These are phyloP conservation scores for Thelonectria discophora DNA, from an alignment of 2,329 filamentous ascomycete genomes.

Conservation along the genomic window DNA sequence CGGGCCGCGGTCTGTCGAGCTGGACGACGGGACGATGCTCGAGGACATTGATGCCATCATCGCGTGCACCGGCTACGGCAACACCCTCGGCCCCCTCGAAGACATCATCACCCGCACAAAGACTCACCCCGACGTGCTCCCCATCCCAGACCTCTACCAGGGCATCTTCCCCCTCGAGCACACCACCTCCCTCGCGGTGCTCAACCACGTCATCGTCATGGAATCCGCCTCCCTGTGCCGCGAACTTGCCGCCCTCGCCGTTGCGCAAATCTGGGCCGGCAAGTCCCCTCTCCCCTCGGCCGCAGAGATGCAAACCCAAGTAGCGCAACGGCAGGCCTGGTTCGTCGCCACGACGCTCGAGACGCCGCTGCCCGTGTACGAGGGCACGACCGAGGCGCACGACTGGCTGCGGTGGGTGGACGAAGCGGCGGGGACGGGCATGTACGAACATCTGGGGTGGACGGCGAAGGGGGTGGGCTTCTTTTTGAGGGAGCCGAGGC, in stretches of 20 bases:
- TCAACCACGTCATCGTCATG: slow-evolving; percentile 47
- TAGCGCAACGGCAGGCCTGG: slow-evolving; percentile 24
- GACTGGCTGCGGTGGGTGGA: slow-evolving; percentile 51
- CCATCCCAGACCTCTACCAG: slow-evolving; percentile 49
- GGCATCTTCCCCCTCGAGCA: slow-evolving; percentile 53
- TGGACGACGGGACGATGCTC: slow-evolving; percentile 40
- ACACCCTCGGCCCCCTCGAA: slow-evolving; percentile 37
- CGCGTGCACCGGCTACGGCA: slow-evolving; percentile 46
- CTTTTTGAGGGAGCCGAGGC: slow-evolving; percentile 47
- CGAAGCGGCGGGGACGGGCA: slow-evolving; percentile 51
- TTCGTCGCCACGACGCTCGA: slow-evolving; percentile 22
- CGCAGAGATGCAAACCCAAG: slow-evolving; percentile 45
- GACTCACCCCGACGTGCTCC: slow-evolving; percentile 23
- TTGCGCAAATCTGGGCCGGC: slow-evolving; percentile 54
- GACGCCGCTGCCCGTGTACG: slow-evolving; percentile 25
- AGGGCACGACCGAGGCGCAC: slow-evolving; percentile 38
- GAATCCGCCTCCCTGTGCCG: slow-evolving; percentile 47
- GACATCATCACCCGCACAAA: slow-evolving; percentile 14
- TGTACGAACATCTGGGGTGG: slow-evolving; percentile 51
- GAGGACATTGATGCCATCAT: slow-evolving; percentile 43
- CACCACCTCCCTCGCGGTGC: slow-evolving; percentile 52
- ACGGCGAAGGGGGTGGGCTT: slow-evolving; percentile 49
- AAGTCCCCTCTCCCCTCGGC: slow-evolving; percentile 47
- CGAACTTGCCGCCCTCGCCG: slow-evolving; percentile 52
- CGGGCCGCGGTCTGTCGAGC: slow-evolving; percentile 33